A percentile compares a stretch with the other conserved stretches of the same genome.
phyloP scores from a whole-genome alignment of 345 rosid species.

The Cardamine resedifolia region DNA sequence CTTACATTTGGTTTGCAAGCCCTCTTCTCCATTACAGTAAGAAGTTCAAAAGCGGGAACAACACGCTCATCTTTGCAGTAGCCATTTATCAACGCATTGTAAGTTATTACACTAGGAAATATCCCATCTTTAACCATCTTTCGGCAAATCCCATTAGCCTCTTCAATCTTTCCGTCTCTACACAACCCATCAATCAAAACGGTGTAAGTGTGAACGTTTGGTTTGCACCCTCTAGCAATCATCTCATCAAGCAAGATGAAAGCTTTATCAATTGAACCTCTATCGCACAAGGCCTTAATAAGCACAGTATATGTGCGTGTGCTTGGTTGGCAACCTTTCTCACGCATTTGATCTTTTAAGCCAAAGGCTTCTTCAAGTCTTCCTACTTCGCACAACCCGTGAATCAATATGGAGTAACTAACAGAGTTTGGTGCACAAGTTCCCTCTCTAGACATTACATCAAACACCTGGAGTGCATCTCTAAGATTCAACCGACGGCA shows the following conservation, averaged over 20 bases:
- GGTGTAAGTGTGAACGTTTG: constrained; percentile 47
- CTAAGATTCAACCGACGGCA: constrained; percentile 34
- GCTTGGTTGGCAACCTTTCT: constrained; percentile 49
- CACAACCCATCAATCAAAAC: constrained; percentile 51
- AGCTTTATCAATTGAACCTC: constrained; percentile 44
- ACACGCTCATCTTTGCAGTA: constrained; percentile 49
- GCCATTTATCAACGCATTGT: constrained; percentile 53
- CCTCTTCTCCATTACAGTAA: constrained; percentile 48
- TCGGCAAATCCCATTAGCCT: constrained; percentile 45
- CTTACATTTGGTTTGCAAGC: constrained; percentile 50
- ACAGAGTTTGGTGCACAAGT: constrained; percentile 49
- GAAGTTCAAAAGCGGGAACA: constrained; percentile 50
- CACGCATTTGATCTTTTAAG: constrained; percentile 44
- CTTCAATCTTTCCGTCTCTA: constrained; percentile 47
- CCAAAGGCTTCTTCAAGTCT: constrained; percentile 49
- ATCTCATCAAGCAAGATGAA: constrained; percentile 46
- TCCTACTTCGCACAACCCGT: constrained; percentile 48
- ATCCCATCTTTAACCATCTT: constrained; percentile 43
- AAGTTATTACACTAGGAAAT: constrained; percentile 44
- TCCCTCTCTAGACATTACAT: constrained; percentile 42
- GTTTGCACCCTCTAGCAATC: constrained; percentile 44
- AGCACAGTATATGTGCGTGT: constrained; percentile 48
- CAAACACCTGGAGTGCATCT: constrained; percentile 48
- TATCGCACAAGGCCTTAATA: constrained; percentile 47
- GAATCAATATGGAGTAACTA: constrained; percentile 45